phyloP scores from a whole-genome alignment of 129 eudicot genomes.

The Cynara cardunculus region DNA sequence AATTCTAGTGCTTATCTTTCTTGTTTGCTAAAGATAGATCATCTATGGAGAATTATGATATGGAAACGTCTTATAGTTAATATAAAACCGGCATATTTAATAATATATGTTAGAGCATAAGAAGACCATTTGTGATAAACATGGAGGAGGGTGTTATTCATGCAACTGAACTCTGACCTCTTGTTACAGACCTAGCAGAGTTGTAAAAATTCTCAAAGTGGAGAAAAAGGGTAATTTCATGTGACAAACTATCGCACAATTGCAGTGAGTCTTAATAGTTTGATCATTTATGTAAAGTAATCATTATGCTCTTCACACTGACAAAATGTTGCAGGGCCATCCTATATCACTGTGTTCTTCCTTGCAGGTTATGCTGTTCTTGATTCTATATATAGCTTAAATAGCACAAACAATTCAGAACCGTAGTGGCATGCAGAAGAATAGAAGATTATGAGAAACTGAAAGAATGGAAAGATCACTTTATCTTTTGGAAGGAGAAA shows the following conservation, averaged over 20 bases:
- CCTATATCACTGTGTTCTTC: not conserved
- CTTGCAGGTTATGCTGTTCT: not conserved
- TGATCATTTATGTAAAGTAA: not conserved
- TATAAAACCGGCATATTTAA: not conserved
- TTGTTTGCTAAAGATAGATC: not conserved
- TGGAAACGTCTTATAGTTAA: not conserved
- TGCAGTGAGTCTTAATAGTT: not conserved
- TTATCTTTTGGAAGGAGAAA: no score
- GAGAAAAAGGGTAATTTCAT: not conserved
- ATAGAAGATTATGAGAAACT: no score
- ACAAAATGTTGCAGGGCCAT: not conserved
- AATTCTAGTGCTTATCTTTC: not conserved
- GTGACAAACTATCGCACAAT: not conserved
- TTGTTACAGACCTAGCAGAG: not conserved
- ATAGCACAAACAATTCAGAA: not conserved
- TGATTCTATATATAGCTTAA: not conserved
- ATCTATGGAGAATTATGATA: not conserved
- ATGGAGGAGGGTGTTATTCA: no score
- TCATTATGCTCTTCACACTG: not conserved
- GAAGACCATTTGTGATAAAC: no score
- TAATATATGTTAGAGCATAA: no score
- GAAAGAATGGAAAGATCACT: no score
- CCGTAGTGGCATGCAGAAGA: not conserved
- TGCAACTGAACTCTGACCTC: not conserved
- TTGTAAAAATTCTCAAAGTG: not conserved